phyloP scores from a whole-genome alignment of 768 basidiomycete species.

The Termitomyces heimii region DNA sequence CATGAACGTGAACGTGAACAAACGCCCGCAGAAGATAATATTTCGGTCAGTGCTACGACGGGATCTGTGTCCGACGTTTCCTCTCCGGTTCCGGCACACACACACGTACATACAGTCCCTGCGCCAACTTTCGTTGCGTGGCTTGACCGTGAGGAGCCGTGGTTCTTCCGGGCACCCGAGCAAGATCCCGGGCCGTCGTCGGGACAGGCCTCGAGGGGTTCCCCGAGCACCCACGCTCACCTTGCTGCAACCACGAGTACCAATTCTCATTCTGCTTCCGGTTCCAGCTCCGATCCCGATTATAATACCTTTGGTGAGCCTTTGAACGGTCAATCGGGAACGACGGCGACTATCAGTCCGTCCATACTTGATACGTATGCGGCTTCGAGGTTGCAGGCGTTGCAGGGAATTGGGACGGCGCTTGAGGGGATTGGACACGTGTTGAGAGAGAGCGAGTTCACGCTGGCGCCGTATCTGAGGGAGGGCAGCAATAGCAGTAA shows the following conservation, averaged over 20 bases:
- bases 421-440: slow-evolving; percentile 10
- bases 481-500: background rate
- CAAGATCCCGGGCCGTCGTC: background rate
- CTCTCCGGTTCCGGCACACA: background rate
- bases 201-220: background rate
- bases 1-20: background rate
- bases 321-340: background rate
- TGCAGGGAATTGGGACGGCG: slow-evolving; percentile 7
- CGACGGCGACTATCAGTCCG: background rate
- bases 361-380: slow-evolving; percentile 5
- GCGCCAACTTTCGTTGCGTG: background rate
- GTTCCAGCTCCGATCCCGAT: no score
- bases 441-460: slow-evolving; percentile 10
- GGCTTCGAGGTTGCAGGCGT: slow-evolving; percentile 3
- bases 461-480: slow-evolving; percentile 4
- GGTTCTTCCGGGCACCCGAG: background rate
- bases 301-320: background rate
- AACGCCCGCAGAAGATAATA: background rate
- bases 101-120: background rate
- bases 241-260: background rate
- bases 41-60: background rate
- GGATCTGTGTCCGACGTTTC: slow-evolving; percentile 1
- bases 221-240: background rate
- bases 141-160: background rate
- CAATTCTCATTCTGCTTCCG: no score